A percentile compares a stretch with the other conserved stretches of the same genome.
phyloP scores from a whole-genome alignment of 2,329 filamentous ascomycete genomes.

The Coleophoma crateriformis region DNA sequence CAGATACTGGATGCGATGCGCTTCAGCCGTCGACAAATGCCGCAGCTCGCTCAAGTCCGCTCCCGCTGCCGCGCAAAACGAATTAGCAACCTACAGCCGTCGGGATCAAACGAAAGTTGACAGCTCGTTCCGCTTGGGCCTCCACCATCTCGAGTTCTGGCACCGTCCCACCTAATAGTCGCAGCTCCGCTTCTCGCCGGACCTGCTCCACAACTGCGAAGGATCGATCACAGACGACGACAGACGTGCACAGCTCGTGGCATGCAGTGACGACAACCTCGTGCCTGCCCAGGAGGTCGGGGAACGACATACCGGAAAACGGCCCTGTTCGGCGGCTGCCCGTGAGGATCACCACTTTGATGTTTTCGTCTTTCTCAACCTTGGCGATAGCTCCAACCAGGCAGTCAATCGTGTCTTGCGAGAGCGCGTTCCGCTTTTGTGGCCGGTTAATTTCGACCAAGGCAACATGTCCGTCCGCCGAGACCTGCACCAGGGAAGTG shows the following conservation, averaged over 20 bases:
- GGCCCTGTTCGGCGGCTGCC: constrained; percentile 21
- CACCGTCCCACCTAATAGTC: too few species aligned
- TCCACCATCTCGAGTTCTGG: too few species aligned
- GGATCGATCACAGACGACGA: too few species aligned
- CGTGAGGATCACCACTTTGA: constrained; percentile 48
- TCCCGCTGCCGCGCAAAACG: constrained; percentile 14
- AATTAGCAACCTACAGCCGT: constrained; percentile 1
- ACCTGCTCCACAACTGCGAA: too few species aligned
- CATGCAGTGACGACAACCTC: too few species aligned
- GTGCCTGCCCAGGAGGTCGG: too few species aligned
- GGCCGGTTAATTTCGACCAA: constrained; percentile 48
- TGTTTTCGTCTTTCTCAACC: constrained; percentile 45
- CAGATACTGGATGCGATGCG: constrained; percentile 24
- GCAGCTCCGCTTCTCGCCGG: too few species aligned
- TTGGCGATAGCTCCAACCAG: constrained; percentile 19
- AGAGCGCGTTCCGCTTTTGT: constrained; percentile 54
- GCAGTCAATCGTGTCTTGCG: constrained; percentile 23
- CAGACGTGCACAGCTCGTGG: too few species aligned
- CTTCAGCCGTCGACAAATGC: constrained; percentile 21
- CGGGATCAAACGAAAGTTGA: too few species aligned
- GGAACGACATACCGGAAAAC: constrained; percentile 10
- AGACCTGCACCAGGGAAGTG: constrained; percentile 19
- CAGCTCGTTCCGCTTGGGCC: too few species aligned
- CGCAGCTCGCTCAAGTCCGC: constrained; percentile 31
- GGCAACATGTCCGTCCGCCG: constrained; percentile 31